These are phyloP conservation scores for Alternaria solani DNA, from an alignment of 2,329 filamentous ascomycete genomes.

Conservation along the genomic window DNA sequence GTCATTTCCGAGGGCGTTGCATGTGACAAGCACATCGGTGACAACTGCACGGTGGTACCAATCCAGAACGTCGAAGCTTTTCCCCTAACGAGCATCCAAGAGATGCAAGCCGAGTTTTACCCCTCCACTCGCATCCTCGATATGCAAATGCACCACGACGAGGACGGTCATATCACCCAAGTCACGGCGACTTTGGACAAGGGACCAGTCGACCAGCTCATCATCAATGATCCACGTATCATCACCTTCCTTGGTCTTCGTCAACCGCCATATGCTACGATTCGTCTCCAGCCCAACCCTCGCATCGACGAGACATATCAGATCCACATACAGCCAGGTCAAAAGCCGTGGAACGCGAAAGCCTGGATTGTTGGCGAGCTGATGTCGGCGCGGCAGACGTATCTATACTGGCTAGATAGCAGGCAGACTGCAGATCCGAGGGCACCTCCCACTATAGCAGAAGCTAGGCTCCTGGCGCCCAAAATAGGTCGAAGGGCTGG, in stretches of 20 bases:
- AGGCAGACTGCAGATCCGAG: constrained; percentile 15
- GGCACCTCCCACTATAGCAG: constrained; percentile 9
- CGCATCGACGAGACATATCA: constrained; percentile 21
- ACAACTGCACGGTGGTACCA: constrained; percentile 1
- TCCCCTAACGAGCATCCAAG: constrained; percentile 19
- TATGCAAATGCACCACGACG: constrained; percentile 17
- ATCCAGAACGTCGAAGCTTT: constrained; percentile 25
- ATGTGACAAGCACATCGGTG: background rate
- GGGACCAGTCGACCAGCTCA: constrained; percentile 24
- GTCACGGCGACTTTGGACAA: constrained; percentile 24
- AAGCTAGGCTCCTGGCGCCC: constrained; percentile 17
- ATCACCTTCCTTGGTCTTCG: constrained; percentile 22
- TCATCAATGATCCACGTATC: constrained; percentile 20
- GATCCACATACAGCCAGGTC: constrained; percentile 10
- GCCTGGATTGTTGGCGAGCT: constrained; percentile 24
- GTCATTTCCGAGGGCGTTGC: background rate
- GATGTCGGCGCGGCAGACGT: constrained; percentile 23
- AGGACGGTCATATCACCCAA: constrained; percentile 4
- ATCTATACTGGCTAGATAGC: constrained; percentile 27
- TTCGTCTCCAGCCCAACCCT: background rate
- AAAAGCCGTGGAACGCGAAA: background rate
- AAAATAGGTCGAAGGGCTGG: constrained; percentile 11
- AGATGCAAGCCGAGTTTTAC: constrained; percentile 23
- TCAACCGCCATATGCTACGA: constrained; percentile 4
- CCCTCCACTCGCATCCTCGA: constrained; percentile 14